Evolutionary conservation across 2,329 filamentous ascomycete species (phyloP).

Genomic region (Pezicula rhizophila): DNA sequence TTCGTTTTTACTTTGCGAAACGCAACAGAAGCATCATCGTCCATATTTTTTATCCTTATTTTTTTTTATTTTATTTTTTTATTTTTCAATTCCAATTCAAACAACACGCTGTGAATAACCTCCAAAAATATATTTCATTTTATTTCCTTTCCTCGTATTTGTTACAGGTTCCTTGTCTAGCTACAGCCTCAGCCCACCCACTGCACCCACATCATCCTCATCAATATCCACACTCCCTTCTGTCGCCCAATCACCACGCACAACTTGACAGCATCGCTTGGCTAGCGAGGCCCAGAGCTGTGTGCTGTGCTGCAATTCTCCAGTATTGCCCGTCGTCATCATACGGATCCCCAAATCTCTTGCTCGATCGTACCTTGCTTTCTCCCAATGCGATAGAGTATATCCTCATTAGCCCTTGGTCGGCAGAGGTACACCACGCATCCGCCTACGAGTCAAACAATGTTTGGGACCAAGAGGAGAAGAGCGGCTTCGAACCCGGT

Average conservation of each 20-base stretch:
- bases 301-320: not conserved
- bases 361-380: conserved; percentile 5
- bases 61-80: too few relatives aligned
- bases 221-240: too few relatives aligned
- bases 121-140: too few relatives aligned
- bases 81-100: not conserved
- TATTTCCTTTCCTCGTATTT: too few relatives aligned
- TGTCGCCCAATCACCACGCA: too few relatives aligned
- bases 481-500: conserved; percentile 36
- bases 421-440: conserved; percentile 24
- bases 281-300: not conserved
- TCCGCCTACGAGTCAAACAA: conserved; percentile 15
- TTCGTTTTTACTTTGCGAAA: too few relatives aligned
- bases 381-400: conserved; percentile 18
- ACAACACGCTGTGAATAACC: not conserved
- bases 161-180: too few relatives aligned
- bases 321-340: not conserved
- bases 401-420: conserved; percentile 26
- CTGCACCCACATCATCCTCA: conserved; percentile 2
- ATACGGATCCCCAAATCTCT: conserved; percentile 3
- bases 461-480: conserved; percentile 29
- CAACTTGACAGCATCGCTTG: not conserved
- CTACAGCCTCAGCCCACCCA: too few relatives aligned
- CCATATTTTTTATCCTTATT: too few relatives aligned
- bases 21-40: too few relatives aligned